phyloP scores from a whole-genome alignment of 208 protist species.

The Leishmania guyanensis region DNA sequence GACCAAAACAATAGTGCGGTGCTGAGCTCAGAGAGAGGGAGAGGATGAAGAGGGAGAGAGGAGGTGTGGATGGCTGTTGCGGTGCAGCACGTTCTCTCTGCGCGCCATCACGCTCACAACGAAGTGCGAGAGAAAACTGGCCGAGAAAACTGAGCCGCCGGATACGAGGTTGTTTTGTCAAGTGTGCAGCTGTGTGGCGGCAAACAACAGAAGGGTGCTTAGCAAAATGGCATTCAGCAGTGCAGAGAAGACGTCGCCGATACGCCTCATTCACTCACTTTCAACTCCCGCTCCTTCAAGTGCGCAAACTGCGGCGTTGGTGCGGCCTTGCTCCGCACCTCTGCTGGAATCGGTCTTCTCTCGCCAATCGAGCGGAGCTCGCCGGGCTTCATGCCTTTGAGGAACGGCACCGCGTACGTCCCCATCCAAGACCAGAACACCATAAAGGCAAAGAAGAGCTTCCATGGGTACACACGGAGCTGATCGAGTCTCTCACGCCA shows the following conservation, averaged over 20 bases:
- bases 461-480: conserved; percentile 71
- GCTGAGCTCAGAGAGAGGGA: background rate
- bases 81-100: background rate
- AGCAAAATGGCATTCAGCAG: background rate
- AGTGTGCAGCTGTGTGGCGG: background rate
- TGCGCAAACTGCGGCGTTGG: conserved; percentile 40
- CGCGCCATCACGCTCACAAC: background rate
- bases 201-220: background rate
- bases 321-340: conserved; percentile 32
- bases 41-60: background rate
- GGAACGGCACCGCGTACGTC: conserved; percentile 64
- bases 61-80: background rate
- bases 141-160: background rate
- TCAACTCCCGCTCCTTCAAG: conserved; percentile 5
- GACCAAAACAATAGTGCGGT: background rate
- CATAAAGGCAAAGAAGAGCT: conserved; percentile 76
- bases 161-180: background rate
- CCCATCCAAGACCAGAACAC: conserved; percentile 70
- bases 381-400: conserved; percentile 51
- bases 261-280: background rate
- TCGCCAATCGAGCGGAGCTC: conserved; percentile 40
- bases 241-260: background rate
- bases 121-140: background rate
- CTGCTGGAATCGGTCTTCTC: conserved; percentile 28
- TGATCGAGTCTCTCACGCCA: conserved; percentile 49